Base-by-base conservation (phyloP, 2,329 filamentous ascomycete species). In the Fusarium humuli region DNA sequence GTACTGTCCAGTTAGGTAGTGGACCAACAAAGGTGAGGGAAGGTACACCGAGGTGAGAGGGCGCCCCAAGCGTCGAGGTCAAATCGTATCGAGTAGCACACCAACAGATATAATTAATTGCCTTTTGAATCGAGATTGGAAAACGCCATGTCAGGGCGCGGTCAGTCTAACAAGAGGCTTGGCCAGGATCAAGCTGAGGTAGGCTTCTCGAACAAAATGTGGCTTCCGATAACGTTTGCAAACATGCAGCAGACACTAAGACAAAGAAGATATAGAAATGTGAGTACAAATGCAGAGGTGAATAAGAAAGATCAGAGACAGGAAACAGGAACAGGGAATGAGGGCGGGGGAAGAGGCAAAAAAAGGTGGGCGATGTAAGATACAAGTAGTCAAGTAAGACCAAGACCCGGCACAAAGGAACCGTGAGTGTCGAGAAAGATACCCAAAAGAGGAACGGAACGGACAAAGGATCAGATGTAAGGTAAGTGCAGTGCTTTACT, bases 341-440 rank as follows among this genome's bases (percentile, higher is more conserved):
- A 63, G 61, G 59, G 37, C 56, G 59, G 37, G 34, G 44, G 18
- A 2, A 32, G 22, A 27, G 27, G 29, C 45, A 46, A 58, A 45
- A 55, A 57, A 50, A 62, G 68, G 55, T 34, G 23, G 32, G 29
- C 14, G 49, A 29, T 16, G 41, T 55, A 65, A 63, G 61, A 68
- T 75, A 75, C 49, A 73, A 73, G 66, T 72, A 74, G 58, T 63
- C 41, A 47, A 29, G 46, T 46, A 32, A 49, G 57, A 56, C 53
- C 49, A 65, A 64, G 53, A 49, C 22, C 59, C 57, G 65, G 68
- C 47, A 70, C 58, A 70, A 67, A 61, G 56, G 58, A 61, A 57
- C 40, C 48, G 48, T 30, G 45, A 52, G 27, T 10, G 29, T 34
- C 58, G 29, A 48, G 50, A 42, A 61, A 57, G 37, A 55, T 57